phyloP scores from a whole-genome alignment of 2,329 filamentous ascomycete species.

The Fusarium praegraminearum region DNA sequence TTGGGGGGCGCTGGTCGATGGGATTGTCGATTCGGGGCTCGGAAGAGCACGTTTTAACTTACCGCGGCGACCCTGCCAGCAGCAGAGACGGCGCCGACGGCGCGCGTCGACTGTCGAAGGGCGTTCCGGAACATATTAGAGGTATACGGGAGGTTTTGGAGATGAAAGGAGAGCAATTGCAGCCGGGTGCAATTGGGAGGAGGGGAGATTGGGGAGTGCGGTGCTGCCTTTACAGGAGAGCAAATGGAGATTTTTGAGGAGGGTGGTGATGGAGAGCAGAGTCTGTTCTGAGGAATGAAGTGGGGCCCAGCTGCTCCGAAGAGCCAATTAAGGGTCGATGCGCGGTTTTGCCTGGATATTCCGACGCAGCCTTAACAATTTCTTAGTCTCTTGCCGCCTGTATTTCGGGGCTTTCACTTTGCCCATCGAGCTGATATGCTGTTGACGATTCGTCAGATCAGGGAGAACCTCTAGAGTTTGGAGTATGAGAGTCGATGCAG shows the following conservation, averaged over 20 bases:
- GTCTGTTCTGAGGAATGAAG: conserved; percentile 57
- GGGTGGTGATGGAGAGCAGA: conserved; percentile 57
- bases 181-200: conserved; percentile 70
- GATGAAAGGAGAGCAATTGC: conserved; percentile 72
- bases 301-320: conserved; percentile 53
- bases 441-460: conserved; percentile 11
- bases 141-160: conserved; percentile 66
- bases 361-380: conserved; percentile 56
- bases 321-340: conserved; percentile 53
- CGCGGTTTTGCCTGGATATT: conserved; percentile 56
- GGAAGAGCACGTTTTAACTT: conserved; percentile 68
- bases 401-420: conserved; percentile 45
- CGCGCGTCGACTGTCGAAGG: conserved; percentile 95
- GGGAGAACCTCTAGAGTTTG: not conserved
- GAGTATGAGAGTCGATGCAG: not conserved
- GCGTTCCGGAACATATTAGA: conserved; percentile 95
- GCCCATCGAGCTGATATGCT: conserved; percentile 37
- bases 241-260: conserved; percentile 61
- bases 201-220: conserved; percentile 68
- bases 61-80: conserved; percentile 92
- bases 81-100: conserved; percentile 93
- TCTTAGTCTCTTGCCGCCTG: conserved; percentile 45
- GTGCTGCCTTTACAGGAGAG: conserved; percentile 62
- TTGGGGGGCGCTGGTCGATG: conserved; percentile 59
- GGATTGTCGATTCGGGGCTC: conserved; percentile 58